Percentiles rank a stretch among this genome's conserved stretches.
Conservation (phyloP, 495 filamentous ascomycete genomes). For the Sordaria brevicollis region DNA sequence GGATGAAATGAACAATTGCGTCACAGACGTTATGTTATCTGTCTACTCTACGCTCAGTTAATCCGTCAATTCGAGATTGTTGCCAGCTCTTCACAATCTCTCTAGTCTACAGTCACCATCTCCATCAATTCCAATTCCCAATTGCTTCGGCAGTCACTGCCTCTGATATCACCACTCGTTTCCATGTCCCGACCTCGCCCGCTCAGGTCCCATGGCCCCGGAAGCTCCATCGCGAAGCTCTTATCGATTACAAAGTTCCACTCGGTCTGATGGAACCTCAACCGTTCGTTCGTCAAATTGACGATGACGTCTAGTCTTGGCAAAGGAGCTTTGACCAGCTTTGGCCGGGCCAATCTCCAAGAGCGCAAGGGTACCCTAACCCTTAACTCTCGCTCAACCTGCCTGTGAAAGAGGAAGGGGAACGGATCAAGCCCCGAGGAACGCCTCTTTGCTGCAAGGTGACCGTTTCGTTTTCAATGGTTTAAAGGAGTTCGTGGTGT, state of each 20-base stretch:
- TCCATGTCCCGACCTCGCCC: neutral
- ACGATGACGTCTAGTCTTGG: neutral
- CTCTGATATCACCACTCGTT: neutral
- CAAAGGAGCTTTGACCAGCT: neutral
- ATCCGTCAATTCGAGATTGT: no score
- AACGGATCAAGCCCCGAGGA: neutral
- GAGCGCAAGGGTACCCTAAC: no score
- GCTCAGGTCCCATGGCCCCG: no score
- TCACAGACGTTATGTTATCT: neutral
- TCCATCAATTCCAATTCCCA: neutral
- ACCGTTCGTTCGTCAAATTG: neutral
- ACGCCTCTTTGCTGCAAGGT: no score
- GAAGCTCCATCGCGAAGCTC: neutral
- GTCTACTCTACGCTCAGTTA: no score
- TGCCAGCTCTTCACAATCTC: neutral
- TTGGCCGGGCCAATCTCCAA: neutral
- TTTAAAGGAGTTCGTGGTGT: no score
- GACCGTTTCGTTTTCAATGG: no score
- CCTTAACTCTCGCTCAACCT: no score
- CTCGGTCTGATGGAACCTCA: neutral
- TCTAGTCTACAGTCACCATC: no score
- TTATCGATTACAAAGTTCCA: neutral
- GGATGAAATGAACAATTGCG: neutral
- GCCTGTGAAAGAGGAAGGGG: neutral
- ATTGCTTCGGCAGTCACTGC: neutral